These are phyloP conservation scores for Chaetomium olivaceum DNA, from an alignment of 2,329 filamentous ascomycete species.

Conservation along the genomic window DNA sequence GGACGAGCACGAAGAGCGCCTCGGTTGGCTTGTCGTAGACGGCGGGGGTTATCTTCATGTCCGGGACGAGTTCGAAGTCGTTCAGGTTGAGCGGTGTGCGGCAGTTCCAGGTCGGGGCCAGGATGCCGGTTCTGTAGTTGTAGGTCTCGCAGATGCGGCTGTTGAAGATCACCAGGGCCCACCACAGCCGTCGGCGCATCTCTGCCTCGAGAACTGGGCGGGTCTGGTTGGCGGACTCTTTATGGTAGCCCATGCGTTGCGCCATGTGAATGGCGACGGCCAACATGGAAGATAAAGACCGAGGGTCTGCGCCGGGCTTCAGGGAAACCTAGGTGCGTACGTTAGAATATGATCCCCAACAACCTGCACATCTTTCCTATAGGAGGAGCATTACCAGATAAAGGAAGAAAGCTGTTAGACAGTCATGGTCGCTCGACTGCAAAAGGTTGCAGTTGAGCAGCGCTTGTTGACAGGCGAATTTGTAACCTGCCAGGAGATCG, in stretches of 20 bases:
- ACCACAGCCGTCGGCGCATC: slow-evolving; percentile 63
- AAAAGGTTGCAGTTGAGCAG: slow-evolving; percentile 54
- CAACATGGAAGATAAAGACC: slow-evolving; percentile 54
- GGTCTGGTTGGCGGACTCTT: slow-evolving; percentile 42
- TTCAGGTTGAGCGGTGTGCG: slow-evolving; percentile 46
- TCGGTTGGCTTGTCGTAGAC: slow-evolving; percentile 42
- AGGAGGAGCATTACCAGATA: slow-evolving; percentile 50
- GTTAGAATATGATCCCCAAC: not conserved
- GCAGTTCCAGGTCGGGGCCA: slow-evolving; percentile 46
- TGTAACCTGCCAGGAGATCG: slow-evolving; percentile 46
- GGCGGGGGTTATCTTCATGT: slow-evolving; percentile 41
- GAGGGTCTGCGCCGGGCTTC: slow-evolving; percentile 46
- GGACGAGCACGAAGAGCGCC: slow-evolving; percentile 44
- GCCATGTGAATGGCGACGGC: slow-evolving; percentile 59
- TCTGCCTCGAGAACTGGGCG: slow-evolving; percentile 52
- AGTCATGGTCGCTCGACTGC: slow-evolving; percentile 51
- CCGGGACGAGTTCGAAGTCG: slow-evolving; percentile 48
- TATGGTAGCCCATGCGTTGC: slow-evolving; percentile 56
- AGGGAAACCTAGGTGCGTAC: slow-evolving; percentile 48
- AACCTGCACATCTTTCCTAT: not conserved
- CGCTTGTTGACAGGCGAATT: slow-evolving; percentile 54
- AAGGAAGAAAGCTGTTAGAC: slow-evolving; percentile 57
- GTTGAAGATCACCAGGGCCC: slow-evolving; percentile 60
- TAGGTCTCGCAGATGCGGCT: slow-evolving; percentile 55
- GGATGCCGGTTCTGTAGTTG: slow-evolving; percentile 37